phyloP scores from a whole-genome alignment of 78 protist species.

The Monocercomonoides exilis region DNA sequence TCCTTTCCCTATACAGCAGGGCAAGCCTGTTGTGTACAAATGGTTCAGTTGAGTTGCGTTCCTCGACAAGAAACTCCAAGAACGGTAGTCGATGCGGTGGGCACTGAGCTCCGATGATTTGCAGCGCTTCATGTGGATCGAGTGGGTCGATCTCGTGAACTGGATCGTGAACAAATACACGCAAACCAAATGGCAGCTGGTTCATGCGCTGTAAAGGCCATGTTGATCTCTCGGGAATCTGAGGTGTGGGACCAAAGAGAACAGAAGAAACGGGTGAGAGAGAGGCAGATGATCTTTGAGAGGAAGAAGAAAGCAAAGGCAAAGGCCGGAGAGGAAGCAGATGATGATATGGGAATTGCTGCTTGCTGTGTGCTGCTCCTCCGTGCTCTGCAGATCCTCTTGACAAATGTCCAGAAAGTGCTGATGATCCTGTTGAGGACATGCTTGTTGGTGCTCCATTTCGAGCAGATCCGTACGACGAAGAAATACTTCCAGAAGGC shows the following conservation, averaged over 20 bases:
- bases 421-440: not conserved
- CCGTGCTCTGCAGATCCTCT: no score
- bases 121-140: not conserved
- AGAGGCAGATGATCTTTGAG: not conserved
- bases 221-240: not conserved
- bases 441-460: not conserved
- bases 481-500: not conserved
- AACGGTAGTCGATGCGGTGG: not conserved
- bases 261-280: not conserved
- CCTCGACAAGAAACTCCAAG: not conserved
- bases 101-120: not conserved
- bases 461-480: not conserved
- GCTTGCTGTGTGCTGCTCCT: no score
- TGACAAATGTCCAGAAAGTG: no score
- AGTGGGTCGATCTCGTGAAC: not conserved
- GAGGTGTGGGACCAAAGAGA: not conserved
- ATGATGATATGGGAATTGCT: not conserved
- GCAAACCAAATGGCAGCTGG: not conserved
- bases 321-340: not conserved
- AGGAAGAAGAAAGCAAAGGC: not conserved
- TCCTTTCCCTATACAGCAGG: not conserved
- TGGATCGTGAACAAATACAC: not conserved
- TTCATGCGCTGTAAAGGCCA: not conserved
- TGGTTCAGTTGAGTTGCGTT: not conserved
- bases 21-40: not conserved